phyloP scores from a whole-genome alignment of 2,329 filamentous ascomycete genomes.

The Xylaria sp. region DNA sequence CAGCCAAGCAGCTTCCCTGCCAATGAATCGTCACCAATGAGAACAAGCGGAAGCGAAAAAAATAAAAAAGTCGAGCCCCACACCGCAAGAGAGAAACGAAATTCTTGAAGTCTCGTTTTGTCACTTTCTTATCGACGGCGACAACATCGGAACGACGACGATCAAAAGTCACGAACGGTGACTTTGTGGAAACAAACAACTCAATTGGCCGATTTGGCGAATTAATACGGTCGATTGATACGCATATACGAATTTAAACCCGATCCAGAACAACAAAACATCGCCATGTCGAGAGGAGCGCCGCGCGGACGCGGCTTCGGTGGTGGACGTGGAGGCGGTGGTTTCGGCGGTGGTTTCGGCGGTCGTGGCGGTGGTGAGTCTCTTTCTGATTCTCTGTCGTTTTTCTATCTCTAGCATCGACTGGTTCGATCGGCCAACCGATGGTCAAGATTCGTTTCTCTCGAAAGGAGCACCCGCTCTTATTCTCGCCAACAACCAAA shows the following conservation, averaged over 20 bases:
- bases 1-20: neutral
- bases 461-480: neutral
- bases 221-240: neutral
- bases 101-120: neutral
- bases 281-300: constrained; percentile 32
- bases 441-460: neutral
- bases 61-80: constrained; percentile 1
- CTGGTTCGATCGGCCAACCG: neutral
- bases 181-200: neutral
- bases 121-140: neutral
- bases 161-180: neutral
- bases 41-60: neutral
- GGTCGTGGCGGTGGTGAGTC: constrained; percentile 27
- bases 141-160: neutral
- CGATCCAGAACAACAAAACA: neutral
- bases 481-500: neutral
- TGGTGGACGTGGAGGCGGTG: constrained; percentile 24
- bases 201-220: neutral
- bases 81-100: neutral
- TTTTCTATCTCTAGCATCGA: neutral
- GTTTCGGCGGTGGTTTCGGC: constrained; percentile 17
- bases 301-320: constrained; percentile 31
- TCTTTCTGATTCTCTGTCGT: neutral
- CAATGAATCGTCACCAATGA: neutral
- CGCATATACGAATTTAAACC: neutral